Conservation (phyloP, 768 basidiomycete genomes). For the Melanogaster broomeanus region DNA sequence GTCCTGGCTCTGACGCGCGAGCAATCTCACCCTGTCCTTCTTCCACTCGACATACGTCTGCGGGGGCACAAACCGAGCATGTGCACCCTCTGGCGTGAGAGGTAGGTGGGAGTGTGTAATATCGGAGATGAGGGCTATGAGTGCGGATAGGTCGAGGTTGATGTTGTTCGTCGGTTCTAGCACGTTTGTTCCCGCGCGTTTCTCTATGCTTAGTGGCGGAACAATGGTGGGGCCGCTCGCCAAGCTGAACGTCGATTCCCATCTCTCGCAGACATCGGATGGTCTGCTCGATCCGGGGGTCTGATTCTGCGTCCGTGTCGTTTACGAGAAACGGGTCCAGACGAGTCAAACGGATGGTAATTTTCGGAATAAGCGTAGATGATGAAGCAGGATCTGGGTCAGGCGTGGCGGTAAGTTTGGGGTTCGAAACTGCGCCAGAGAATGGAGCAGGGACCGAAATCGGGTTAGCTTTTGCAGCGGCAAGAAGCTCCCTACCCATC, state of each 20-base stretch:
- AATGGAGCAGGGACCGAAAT: constrained; percentile 28
- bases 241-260: constrained; percentile 69
- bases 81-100: constrained; percentile 52
- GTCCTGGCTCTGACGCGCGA: constrained; percentile 10
- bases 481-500: constrained; percentile 67
- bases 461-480: constrained; percentile 62
- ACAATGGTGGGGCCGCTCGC: constrained; percentile 45
- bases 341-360: constrained; percentile 72
- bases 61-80: constrained; percentile 62
- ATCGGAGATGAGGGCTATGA: constrained; percentile 84
- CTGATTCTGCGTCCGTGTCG: constrained; percentile 31
- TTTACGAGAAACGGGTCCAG: constrained; percentile 46
- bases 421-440: constrained; percentile 12
- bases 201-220: not conserved
- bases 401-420: not conserved
- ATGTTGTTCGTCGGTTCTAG: constrained; percentile 57
- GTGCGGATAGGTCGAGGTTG: constrained; percentile 81
- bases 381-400: constrained; percentile 7
- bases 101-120: constrained; percentile 77
- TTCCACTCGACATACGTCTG: constrained; percentile 65
- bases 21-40: constrained; percentile 23
- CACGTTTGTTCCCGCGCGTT: not conserved
- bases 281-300: constrained; percentile 63
- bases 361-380: constrained; percentile 37
- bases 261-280: constrained; percentile 55